Base-by-base conservation (phyloP, 2,329 filamentous ascomycete species). In the Penicillium olsonii region DNA sequence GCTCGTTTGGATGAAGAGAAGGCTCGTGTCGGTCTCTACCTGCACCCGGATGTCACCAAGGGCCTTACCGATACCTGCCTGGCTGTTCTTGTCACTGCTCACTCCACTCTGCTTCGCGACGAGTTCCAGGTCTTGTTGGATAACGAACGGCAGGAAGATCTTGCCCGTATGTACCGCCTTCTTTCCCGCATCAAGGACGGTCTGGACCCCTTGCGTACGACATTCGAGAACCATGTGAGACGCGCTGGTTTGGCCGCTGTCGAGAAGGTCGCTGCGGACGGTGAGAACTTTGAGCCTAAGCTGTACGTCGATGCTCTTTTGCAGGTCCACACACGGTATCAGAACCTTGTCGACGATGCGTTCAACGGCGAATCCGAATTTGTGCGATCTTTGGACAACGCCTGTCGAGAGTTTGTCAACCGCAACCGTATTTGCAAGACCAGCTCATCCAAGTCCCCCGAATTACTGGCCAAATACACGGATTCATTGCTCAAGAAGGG, bases 291-390 rank as follows among this genome's bases (percentile, higher is more conserved):
- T 38, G 94, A 99, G 68, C 94, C 94, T 8, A 97, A 96, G 78
- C 84, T 95, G 42, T 99, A 99, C 65, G 92, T 99, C 38, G 92
- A 97, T 69, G 90, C 94, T 22, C 79, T 99, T 18, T 83, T 99
- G 19, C 92, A 96, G 67, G 92, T 96, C 2, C 92, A 99, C 73
- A 90, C 88, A 0, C 88, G 95, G 64, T 99, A 99, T 67, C 88
- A 92, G 64, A 87, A 85, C 31, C 80, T 99, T 44, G 94, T 99
- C 24, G 91, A 95, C 75, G 84, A 87, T 40, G 92, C 94, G 1
- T 99, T 99, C 74, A 88, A 87, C 53, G 92, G 95, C 55, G 94
- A 99, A 71, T 91, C 94, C 0, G 94, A 99, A 67, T 99, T 99
- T 65, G 96, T 96, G 3, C 83, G 94, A 45, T 96, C 92, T 3